A percentile compares a stretch with the other conserved stretches of the same genome.
Evolutionary conservation across 768 basidiomycete species (phyloP).

Genomic region (Phallus indusiatus): DNA sequence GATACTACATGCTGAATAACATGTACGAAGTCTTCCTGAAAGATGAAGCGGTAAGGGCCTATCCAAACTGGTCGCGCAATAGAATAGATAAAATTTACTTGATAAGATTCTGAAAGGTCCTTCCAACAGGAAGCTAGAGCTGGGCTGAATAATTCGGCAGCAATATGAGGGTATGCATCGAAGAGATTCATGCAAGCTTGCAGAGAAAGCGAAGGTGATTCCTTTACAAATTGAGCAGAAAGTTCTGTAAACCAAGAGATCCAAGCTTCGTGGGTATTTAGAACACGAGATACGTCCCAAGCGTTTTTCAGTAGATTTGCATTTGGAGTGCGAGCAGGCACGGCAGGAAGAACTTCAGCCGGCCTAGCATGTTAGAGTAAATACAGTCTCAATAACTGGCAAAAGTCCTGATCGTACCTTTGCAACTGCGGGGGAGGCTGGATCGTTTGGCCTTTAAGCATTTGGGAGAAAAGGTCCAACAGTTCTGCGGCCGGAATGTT

Average conservation of each 20-base stretch:
- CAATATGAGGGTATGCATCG: constrained; percentile 31
- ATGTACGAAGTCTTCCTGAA: constrained; percentile 35
- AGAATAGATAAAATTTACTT: constrained; percentile 21
- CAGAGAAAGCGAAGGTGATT: constrained; percentile 39
- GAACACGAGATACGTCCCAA: constrained; percentile 31
- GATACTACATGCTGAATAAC: constrained; percentile 31
- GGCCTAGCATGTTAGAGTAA: background rate
- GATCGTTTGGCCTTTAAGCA: constrained; percentile 80
- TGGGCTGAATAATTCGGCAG: constrained; percentile 40
- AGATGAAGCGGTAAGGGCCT: background rate
- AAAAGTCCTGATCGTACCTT: constrained; percentile 49
- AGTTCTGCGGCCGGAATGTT: constrained; percentile 44
- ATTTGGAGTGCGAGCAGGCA: constrained; percentile 32
- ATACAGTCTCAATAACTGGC: background rate
- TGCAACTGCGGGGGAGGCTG: constrained; percentile 79
- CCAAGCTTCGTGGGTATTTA: constrained; percentile 31
- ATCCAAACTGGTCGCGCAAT: background rate
- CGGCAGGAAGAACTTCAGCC: constrained; percentile 17
- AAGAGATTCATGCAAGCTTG: constrained; percentile 35
- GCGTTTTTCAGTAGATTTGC: constrained; percentile 36
- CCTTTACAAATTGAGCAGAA: constrained; percentile 34
- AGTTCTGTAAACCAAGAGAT: constrained; percentile 35
- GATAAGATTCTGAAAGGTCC: constrained; percentile 35
- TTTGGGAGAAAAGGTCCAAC: constrained; percentile 68
- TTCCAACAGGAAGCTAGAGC: constrained; percentile 44